Base-by-base conservation (phyloP, 306 rosid genomes). In the Luffa acutangula region DNA sequence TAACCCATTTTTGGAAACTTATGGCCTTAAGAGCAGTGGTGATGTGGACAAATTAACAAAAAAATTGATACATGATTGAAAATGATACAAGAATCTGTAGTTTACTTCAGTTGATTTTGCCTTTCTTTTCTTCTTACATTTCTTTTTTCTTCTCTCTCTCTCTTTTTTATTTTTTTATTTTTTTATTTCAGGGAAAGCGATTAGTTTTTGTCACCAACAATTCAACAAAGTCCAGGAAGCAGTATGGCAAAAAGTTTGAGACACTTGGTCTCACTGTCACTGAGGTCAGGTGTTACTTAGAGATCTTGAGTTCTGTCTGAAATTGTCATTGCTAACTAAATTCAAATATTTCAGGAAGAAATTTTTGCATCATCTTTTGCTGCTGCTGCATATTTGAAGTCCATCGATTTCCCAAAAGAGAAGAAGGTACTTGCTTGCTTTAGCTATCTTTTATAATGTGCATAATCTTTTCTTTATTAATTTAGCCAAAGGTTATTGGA, bases 331-430 rank as follows among this genome's bases (percentile, higher is more conserved):
- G 51, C 81, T 81, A 60, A 82, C 82, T 49, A 36, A 66, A 58
- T 31, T 54, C 10, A 54, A 80, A 64, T 71, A 49, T 86, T 87
- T 76, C 82, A 96, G 99, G 98, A 96, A 88, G 98, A 96, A 83
- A 96, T 96, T 87, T 96, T 96, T 83, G 99, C 99, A 5, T 96
- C 99, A 60, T 96, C 99, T 48, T 96, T 96, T 87, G 99, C 99
- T 59, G 96, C 97, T 45, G 96, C 99, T 75, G 99, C 98, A 57
- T 96, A 93, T 86, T 84, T 96, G 88, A 85, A 88, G 86, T 96
- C 99, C 73, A 91, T 96, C 53, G 54, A 93, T 87, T 96, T 96
- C 83, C 97, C 99, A 9, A 90, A 91, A 87, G 93, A 96, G 79
- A 96, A 93, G 82, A 96, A 91, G 97, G 99, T 96, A 84, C 45